Evolutionary conservation across 1,139 yeast species (phyloP), one percentile per base, ranked within the genome.

Genomic region (Hanseniaspora gamundiae): DNA sequence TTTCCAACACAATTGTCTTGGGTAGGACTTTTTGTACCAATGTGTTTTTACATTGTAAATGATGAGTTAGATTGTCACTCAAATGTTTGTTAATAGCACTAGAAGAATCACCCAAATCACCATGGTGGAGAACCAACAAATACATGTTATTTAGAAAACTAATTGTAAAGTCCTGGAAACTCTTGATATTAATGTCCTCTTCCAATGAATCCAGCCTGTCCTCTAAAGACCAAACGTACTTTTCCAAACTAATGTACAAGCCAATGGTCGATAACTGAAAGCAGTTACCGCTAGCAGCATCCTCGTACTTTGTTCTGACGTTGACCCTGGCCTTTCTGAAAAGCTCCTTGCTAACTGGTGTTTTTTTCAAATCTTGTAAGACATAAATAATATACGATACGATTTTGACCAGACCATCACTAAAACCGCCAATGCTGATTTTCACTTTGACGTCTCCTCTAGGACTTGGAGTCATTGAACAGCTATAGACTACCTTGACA

Each of bases 191-290:
- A 51, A 76, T 64, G 36, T 75, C 77, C 10, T 41, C 39, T 54
- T 78, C 82, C 49, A 80, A 62, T 3, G 78, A 70, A 44, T 74
- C 73, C 4, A 71, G 49, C 52, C 83, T 64, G 38, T 74, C 73
- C 27, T 73, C 72, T 2, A 76, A 44, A 1, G 68, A 53, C 74
- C 75, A 76, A 21, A 74, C 65, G 41, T 66, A 60, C 45, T 71
- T 70, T 49, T 80, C 88, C 35, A 79, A 50, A 0, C 72, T 60
- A n/a, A 72, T 60, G 2, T 72, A 59, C 0, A 76, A 57, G 0
- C 74, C 74, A 3, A 75, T 67, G 4, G 73, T 56, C 0, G 73
- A 70, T 47, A 70, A 59, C 21, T 64, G 58, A 1, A 74, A 58
- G 2, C 80, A 69, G 22, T 65, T 64, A 6, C 62, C 61, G 17